Conservation (phyloP, 192 early-diverging fungal genomes). For the Entophlyctis luteolus region DNA sequence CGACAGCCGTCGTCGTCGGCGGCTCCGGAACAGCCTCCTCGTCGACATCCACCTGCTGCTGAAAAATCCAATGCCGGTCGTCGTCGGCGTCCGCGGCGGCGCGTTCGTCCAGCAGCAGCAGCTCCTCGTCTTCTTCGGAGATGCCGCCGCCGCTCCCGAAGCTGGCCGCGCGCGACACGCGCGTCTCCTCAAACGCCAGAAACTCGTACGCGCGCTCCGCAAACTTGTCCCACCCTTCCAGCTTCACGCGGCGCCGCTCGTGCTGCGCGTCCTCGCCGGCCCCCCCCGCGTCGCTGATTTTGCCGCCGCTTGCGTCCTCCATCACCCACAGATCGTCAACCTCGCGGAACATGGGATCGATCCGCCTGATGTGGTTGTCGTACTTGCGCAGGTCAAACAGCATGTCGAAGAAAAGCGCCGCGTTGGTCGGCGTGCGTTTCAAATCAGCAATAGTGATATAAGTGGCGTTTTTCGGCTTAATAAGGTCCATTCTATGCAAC, state of each 20-base stretch:
- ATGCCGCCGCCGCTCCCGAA: no score
- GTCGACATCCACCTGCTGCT: no score
- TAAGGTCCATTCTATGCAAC: slow-evolving; percentile 47
- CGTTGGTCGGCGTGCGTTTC: slow-evolving; percentile 34
- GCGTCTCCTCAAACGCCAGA: slow-evolving; percentile 47
- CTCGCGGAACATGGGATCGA: slow-evolving; percentile 56
- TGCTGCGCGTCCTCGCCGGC: no score
- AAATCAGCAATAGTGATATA: slow-evolving; percentile 47
- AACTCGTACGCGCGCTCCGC: slow-evolving; percentile 53
- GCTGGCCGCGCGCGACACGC: no score
- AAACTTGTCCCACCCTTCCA: slow-evolving; percentile 63
- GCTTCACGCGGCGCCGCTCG: slow-evolving; percentile 28
- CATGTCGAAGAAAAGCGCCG: slow-evolving; percentile 56
- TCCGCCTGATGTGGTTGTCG: slow-evolving; percentile 48
- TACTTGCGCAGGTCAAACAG: slow-evolving; percentile 59
- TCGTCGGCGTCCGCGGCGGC: no score
- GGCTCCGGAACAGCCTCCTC: no score
- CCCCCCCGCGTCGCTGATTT: not conserved
- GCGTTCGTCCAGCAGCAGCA: no score
- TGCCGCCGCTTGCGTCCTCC: not conserved
- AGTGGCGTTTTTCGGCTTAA: slow-evolving; percentile 37
- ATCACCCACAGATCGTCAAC: slow-evolving; percentile 47
- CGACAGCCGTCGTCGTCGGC: no score
- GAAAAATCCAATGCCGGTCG: no score
- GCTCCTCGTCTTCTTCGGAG: no score